Percentiles rank a stretch among this genome's conserved stretches.
phyloP scores from a whole-genome alignment of 352 stramenopile genomes.

The Pythium plurisporium region DNA sequence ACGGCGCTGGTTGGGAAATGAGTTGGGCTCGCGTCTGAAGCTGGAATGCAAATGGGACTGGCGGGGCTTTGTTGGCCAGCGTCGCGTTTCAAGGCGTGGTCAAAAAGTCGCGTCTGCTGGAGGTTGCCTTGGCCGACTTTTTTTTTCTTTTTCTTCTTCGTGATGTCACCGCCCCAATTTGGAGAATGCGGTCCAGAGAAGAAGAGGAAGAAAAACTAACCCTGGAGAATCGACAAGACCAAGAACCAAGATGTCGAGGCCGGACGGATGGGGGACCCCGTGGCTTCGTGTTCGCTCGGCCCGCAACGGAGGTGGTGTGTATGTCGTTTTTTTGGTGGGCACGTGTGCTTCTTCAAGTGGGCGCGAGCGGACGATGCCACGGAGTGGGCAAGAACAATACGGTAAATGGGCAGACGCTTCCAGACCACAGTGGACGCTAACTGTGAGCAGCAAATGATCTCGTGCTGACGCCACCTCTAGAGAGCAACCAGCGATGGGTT shows the following conservation, averaged over 20 bases:
- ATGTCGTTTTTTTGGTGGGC: constrained; percentile 13
- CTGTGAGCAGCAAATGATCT: no score
- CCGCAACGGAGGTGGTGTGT: no score
- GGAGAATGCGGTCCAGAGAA: not conserved
- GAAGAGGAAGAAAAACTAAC: not conserved
- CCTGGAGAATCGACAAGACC: not conserved
- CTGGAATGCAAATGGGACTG: not conserved
- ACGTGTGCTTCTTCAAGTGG: not conserved
- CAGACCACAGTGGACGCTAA: not conserved
- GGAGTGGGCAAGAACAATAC: not conserved
- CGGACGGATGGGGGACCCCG: not conserved
- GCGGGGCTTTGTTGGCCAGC: not conserved
- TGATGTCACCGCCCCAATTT: no score
- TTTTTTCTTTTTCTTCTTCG: not conserved
- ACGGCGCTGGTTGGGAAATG: constrained; percentile 5
- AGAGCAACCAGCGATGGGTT: no score
- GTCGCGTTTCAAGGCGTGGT: not conserved
- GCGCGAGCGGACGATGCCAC: not conserved
- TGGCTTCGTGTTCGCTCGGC: not conserved
- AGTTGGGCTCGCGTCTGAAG: not conserved
- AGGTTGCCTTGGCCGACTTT: not conserved
- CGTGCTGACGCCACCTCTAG: no score
- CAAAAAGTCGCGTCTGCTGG: not conserved
- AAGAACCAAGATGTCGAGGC: constrained; percentile 5
- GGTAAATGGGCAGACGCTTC: not conserved